Evolutionary conservation across 2,329 filamentous ascomycete genomes (phyloP).

Genomic region (Aureobasidium sp.): DNA sequence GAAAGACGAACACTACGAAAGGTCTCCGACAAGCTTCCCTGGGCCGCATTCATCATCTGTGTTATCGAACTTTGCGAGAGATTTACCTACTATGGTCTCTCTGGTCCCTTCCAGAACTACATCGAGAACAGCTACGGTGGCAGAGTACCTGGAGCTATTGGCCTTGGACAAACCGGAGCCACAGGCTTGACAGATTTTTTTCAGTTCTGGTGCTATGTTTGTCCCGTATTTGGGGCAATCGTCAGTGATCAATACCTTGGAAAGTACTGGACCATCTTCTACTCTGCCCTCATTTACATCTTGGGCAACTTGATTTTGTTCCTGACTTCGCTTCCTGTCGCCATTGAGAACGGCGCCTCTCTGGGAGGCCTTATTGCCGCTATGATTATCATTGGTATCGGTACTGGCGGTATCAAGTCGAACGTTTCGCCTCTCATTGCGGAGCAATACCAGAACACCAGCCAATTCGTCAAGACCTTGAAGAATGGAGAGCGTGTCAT

Average conservation of each 20-base stretch:
- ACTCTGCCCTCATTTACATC: slow-evolving; percentile 24
- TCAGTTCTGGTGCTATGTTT: slow-evolving; percentile 38
- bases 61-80: slow-evolving; percentile 18
- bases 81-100: slow-evolving; percentile 20
- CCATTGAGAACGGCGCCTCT: slow-evolving; percentile 26
- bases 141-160: slow-evolving; percentile 24
- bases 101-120: slow-evolving; percentile 37
- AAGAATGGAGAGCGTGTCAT: slow-evolving; percentile 36
- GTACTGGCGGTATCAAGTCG: slow-evolving; percentile 58
- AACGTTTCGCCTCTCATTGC: slow-evolving; percentile 51
- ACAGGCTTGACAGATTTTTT: slow-evolving; percentile 36
- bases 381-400: slow-evolving; percentile 31
- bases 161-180: slow-evolving; percentile 24
- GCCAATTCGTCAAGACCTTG: slow-evolving; percentile 28
- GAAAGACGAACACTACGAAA: slow-evolving; percentile 31
- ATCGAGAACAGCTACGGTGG: slow-evolving; percentile 36
- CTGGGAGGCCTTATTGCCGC: slow-evolving; percentile 32
- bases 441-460: slow-evolving; percentile 35
- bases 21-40: neutral
- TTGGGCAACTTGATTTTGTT: slow-evolving; percentile 27
- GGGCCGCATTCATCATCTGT: slow-evolving; percentile 9
- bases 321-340: slow-evolving; percentile 16
- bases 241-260: slow-evolving; percentile 50
- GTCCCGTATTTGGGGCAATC: slow-evolving; percentile 38
- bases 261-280: slow-evolving; percentile 56